Base-by-base conservation (phyloP, 352 stramenopile species). In the Phytophthora citricola region DNA sequence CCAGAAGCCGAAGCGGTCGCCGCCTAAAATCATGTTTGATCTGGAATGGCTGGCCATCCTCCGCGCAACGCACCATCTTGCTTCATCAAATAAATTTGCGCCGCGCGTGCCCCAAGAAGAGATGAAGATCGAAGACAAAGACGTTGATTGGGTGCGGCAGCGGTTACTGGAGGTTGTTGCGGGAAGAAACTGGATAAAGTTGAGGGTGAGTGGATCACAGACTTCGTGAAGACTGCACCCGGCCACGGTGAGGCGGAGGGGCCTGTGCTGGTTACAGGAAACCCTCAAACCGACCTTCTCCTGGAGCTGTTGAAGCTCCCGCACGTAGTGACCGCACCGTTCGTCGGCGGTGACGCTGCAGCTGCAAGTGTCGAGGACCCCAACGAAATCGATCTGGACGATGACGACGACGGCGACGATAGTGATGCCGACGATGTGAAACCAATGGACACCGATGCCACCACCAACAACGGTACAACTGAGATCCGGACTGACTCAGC, bases 311-410 rank as follows among this genome's bases (percentile, higher is more conserved):
- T 99, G 32, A 93, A 96, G 63, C 75, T 99, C 20, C 80, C 85
- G n/a, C 97, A 99, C 65, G 85, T 95, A 20, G 81, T 98, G 8
- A 99, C 97, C 11, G 79, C 94, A 17, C 94, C 97, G n/a, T 98
- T 90, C 68, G 53, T 72, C 40, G 26, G 50, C 3, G 66, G 50
- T 10, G 39, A n/a, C 22, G 58, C 40, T 9, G 27, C 61, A 27
- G 41, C 27, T 24, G 58, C 44, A 0, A 34, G 41, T 53, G 52
- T 83, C 10, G 66, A 76, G 29, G 78, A 91, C 32, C 80, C 83
- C 4, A 91, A 90, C 20, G 79, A 73, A 26, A 88, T 91, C 32
- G 69, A 87, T 31, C 38, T 91, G 12, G 76, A 84, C 20, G 79
- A 87, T 14, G 76, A 83, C 8, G 67, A 84, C 5, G 73, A 84